Evolutionary conservation across 805 yeast genomes (phyloP).

Genomic region (Tetrapisispora iriomotensis): DNA sequence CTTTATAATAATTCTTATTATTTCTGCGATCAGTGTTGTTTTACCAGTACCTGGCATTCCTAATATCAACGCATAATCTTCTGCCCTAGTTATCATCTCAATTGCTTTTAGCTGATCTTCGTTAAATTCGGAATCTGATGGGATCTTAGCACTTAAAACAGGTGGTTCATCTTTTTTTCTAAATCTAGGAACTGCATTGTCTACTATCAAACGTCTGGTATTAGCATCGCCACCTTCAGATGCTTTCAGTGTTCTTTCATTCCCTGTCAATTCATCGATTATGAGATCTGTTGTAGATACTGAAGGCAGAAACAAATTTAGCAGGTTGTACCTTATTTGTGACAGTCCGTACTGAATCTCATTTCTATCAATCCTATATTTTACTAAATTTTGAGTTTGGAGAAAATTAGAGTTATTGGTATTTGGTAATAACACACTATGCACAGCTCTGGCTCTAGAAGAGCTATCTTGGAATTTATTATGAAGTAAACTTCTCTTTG

Average conservation of each 20-base stretch:
- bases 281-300: slow-evolving; percentile 26
- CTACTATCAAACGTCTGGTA: slow-evolving; percentile 29
- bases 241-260: slow-evolving; percentile 9
- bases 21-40: slow-evolving; percentile 76
- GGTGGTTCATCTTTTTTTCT: slow-evolving; percentile 4
- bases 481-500: slow-evolving; percentile 43
- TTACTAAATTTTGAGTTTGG: slow-evolving; percentile 27
- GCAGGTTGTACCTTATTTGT: slow-evolving; percentile 62
- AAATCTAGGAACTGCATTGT: slow-evolving; percentile 25
- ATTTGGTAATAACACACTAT: slow-evolving; percentile 11
- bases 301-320: slow-evolving; percentile 49
- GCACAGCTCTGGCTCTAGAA: slow-evolving; percentile 4
- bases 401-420: slow-evolving; percentile 12
- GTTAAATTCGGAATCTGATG: slow-evolving; percentile 37
- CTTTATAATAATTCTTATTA: slow-evolving; percentile 49
- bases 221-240: slow-evolving; percentile 31
- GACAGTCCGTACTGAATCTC: slow-evolving; percentile 67
- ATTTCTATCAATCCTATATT: slow-evolving; percentile 71
- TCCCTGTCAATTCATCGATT: slow-evolving; percentile 9
- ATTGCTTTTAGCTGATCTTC: slow-evolving; percentile 65
- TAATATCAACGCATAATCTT: slow-evolving; percentile 70
- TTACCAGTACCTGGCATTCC: slow-evolving; percentile 99
- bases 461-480: slow-evolving; percentile 13
- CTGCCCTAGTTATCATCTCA: slow-evolving; percentile 47
- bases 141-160: slow-evolving; percentile 16